Base-by-base conservation (phyloP, 306 rosid genomes). In the Bauhinia variegata region DNA sequence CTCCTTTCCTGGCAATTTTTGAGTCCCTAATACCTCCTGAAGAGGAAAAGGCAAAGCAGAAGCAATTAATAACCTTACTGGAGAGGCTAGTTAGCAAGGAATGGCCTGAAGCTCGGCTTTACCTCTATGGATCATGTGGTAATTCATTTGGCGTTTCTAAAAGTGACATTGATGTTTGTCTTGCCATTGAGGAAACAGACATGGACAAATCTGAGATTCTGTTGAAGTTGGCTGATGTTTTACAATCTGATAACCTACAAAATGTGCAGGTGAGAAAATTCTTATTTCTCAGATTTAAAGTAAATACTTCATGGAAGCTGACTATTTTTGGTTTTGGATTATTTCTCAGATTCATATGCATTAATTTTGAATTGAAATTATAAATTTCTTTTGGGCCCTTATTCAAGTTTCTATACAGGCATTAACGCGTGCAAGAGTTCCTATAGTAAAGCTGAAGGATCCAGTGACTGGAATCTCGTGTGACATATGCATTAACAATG, bases 401-500 rank as follows among this genome's bases (percentile, higher is more conserved):
- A 57, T 55, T 63, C 18, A 36, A 28, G 18, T 75, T 68, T 84
- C 69, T 79, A 69, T 84, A 13, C 86, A 93, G 99, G 99, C 99
- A 11, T 72, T 93, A 84, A 93, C 97, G 6, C 90, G 88, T 57
- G 99, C 99, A 57, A 83, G 99, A 74, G 99, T 93, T 79, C 99
- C 99, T 3, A 93, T 93, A 64, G 95, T 93, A 57, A 93, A 93
- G 90, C 99, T 93, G 51, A 83, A 78, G 95, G 99, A 93, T 77
- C 97, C 97, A 15, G 87, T 59, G 65, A 93, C 96, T 36, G 96
- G 86, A 78, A 80, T 93, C 61, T 93, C 96, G 18, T 93, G 99
- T 63, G 99, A 93, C 84, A 88, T 93, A 75, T 93, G 99, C 84
- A 80, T 93, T 78, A 93, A 93, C 81, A 93, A 93, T 72, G 85